Conservation (phyloP, 2,329 filamentous ascomycete genomes). For the Aurifilum marmelostoma region DNA sequence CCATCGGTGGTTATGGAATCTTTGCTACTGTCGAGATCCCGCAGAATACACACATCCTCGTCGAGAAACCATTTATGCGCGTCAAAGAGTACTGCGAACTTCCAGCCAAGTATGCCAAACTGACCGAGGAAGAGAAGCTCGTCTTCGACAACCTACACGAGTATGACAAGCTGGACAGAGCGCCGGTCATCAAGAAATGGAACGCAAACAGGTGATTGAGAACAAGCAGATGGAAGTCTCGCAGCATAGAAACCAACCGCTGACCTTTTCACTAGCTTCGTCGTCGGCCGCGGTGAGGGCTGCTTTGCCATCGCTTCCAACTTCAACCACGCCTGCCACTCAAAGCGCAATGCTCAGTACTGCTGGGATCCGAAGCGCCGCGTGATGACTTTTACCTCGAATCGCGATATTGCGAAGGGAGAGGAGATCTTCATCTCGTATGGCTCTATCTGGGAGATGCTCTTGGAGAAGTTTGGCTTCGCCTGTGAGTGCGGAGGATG, state of each 20-base stretch:
- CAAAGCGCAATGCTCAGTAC: slow-evolving; percentile 49
- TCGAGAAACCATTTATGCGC: slow-evolving; percentile 48
- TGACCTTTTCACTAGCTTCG: slow-evolving; percentile 32
- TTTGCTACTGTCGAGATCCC: slow-evolving; percentile 48
- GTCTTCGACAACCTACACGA: slow-evolving; percentile 45
- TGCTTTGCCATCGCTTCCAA: slow-evolving; percentile 57
- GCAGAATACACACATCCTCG: slow-evolving; percentile 45
- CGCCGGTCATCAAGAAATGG: slow-evolving; percentile 45
- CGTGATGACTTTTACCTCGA: slow-evolving; percentile 47
- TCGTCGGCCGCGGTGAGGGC: slow-evolving; percentile 34
- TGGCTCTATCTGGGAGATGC: slow-evolving; percentile 40
- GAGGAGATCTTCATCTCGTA: slow-evolving; percentile 59
- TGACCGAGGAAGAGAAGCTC: slow-evolving; percentile 38
- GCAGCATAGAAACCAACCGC: neutral
- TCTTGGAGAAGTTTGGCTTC: slow-evolving; percentile 56
- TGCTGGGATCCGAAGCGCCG: slow-evolving; percentile 40
- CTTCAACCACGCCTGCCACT: slow-evolving; percentile 62
- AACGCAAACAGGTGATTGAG: slow-evolving; percentile 46
- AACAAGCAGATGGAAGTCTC: neutral
- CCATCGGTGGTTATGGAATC: slow-evolving; percentile 49
- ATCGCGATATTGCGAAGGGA: slow-evolving; percentile 43
- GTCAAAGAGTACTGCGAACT: slow-evolving; percentile 37
- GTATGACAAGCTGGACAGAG: slow-evolving; percentile 34
- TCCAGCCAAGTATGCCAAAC: slow-evolving; percentile 40
- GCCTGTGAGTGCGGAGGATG: slow-evolving; percentile 56